Conservation (phyloP, 208 protist species). For the Trypanosoma brucei region DNA sequence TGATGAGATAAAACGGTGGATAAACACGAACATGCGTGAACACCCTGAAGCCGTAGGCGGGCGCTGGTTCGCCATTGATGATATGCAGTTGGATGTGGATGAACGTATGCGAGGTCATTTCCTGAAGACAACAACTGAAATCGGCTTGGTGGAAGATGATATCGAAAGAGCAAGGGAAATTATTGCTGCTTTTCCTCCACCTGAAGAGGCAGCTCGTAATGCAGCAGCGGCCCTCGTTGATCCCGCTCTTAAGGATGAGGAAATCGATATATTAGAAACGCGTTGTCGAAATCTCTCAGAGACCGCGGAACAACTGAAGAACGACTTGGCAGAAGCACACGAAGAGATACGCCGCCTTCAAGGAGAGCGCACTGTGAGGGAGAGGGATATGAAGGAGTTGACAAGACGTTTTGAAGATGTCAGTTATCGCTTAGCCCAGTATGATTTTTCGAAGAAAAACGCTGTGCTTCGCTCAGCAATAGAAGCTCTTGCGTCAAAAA, state of each 20-base stretch:
- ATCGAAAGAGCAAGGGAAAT: constrained; percentile 34
- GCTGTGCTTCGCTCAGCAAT: constrained; percentile 39
- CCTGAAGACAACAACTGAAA: constrained; percentile 67
- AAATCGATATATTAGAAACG: constrained; percentile 56
- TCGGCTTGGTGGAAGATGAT: constrained; percentile 56
- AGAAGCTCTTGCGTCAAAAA: constrained; percentile 36
- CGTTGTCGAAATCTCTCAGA: constrained; percentile 20
- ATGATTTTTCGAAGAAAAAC: constrained; percentile 62
- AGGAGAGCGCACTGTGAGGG: constrained; percentile 11
- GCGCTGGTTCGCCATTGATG: constrained; percentile 83
- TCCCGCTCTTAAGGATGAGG: constrained; percentile 61
- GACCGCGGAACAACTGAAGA: constrained; percentile 24
- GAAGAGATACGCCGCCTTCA: constrained; percentile 2
- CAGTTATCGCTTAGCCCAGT: constrained; percentile 57
- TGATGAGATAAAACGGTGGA: constrained; percentile 74
- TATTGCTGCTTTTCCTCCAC: constrained; percentile 32
- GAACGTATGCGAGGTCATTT: constrained; percentile 72
- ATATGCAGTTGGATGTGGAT: constrained; percentile 87
- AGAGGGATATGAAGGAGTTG: constrained; percentile 35
- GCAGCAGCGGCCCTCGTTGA: constrained; percentile 45
- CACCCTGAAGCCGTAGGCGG: constrained; percentile 74
- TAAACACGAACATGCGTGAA: constrained; percentile 61
- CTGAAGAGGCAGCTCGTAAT: constrained; percentile 24
- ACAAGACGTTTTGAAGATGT: constrained; percentile 53
- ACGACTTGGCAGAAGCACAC: constrained; percentile 14